Percentiles rank a stretch among this genome's conserved stretches.
phyloP scores from a whole-genome alignment of 2,329 filamentous ascomycete genomes.

The Myriangium duriaei region DNA sequence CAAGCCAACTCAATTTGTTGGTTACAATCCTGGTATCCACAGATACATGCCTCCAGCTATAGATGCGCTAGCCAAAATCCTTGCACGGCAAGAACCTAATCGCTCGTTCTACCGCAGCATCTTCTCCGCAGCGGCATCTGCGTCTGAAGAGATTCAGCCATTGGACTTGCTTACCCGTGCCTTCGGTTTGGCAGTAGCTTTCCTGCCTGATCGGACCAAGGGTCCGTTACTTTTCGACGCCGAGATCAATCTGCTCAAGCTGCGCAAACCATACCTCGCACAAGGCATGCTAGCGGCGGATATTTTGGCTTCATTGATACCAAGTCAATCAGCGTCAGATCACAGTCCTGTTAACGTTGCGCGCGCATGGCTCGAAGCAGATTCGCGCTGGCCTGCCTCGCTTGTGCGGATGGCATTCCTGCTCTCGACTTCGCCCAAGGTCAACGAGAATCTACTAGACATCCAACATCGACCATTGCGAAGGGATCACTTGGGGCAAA shows the following conservation, averaged over 20 bases:
- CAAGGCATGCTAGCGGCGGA: conserved; percentile 79
- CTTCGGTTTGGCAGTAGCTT: conserved; percentile 75
- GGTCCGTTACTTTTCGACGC: conserved; percentile 27
- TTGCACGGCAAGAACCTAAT: conserved; percentile 90
- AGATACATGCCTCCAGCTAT: conserved; percentile 82
- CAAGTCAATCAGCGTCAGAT: conserved; percentile 5
- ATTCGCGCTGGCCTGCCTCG: conserved; percentile 72
- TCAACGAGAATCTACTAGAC: conserved; percentile 7
- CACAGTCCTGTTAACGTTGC: conserved; percentile 44
- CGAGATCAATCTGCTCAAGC: conserved; percentile 57
- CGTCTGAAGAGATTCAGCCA: conserved; percentile 26
- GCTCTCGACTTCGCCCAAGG: conserved; percentile 33
- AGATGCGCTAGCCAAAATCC: conserved; percentile 78
- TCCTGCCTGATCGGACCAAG: conserved; percentile 62
- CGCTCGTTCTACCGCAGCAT: conserved; percentile 71
- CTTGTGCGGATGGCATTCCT: conserved; percentile 64
- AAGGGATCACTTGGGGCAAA: conserved; percentile 20
- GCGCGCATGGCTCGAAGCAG: conserved; percentile 67
- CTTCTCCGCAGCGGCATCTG: conserved; percentile 36
- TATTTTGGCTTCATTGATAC: conserved; percentile 63
- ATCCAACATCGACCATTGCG: conserved; percentile 9
- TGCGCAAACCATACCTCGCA: conserved; percentile 77
- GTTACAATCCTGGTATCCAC: conserved; percentile 53
- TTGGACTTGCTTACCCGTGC: conserved; percentile 75
- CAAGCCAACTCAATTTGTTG: conserved; percentile 17